Base-by-base conservation (phyloP, 2,329 filamentous ascomycete species). In the Reticulascus tulasneorum region DNA sequence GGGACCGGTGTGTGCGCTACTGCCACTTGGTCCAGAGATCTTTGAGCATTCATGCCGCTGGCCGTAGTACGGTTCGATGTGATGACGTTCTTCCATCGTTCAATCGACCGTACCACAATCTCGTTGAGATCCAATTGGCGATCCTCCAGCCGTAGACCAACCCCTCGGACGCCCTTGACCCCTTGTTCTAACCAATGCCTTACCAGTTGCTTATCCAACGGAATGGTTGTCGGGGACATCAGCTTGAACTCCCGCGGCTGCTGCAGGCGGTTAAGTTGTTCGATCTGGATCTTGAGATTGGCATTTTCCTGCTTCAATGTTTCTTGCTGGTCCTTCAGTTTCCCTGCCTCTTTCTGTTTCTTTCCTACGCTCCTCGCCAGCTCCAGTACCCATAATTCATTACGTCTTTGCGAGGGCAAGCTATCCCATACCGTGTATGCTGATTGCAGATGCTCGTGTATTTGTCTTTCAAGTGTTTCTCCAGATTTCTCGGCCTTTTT, bases 391-490 rank as follows among this genome's bases (percentile, higher is more conserved):
- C 79, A 83, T 7, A 82, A 65, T 45, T 81, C 75, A 18, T 67
- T 67, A 34, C 75, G 72, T 16, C 75, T 69, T 23, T 75, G 71
- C 3, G 58, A 46, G 1, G 79, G 62, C 18, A 93, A 66, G 2
- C 68, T 67, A 33, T 77, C 77, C 90, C 90, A 97, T 26, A 86
- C 82, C 7, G 75, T 71, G 55, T 81, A 94, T 1, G 86, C 81
- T 11, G 82, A 77, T n/a, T 84, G 75, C 6, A 95, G 59, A 55
- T 97, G 91, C 39, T 84, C 74, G 25, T 76, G 69, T 21, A 90
- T 76, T 47, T 84, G 79, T 33, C 79, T 77, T 45, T 88, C 81
- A 33, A 91, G 73, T 19, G 67, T 60, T 45, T 71, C 76, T 26
- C 69, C 84, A 42, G 64, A 54, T 48, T 63, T 64, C 45, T 77